Conservation (phyloP, 78 protist species). For the Guillardia theta region DNA sequence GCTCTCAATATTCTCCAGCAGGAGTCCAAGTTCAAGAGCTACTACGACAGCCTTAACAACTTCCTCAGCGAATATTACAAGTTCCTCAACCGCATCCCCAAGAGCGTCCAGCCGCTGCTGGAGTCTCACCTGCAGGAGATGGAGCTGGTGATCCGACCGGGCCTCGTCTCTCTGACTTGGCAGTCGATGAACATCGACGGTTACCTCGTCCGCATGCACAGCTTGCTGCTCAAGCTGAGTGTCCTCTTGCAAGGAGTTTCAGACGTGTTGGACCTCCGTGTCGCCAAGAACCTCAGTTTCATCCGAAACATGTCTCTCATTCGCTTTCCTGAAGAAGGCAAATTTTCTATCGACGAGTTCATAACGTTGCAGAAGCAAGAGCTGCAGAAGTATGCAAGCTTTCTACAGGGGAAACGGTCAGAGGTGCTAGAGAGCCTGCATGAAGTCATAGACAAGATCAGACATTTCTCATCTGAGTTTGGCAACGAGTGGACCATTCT, state of each 20-base stretch:
- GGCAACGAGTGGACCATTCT: too few relatives aligned
- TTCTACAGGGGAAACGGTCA: too few relatives aligned
- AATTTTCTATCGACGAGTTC: not conserved
- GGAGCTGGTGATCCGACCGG: not conserved
- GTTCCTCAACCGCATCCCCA: not conserved
- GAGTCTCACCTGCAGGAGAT: conserved; percentile 29
- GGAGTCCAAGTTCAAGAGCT: conserved; percentile 43
- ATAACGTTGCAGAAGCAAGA: not conserved
- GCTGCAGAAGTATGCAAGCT: too few relatives aligned
- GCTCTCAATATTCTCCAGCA: not conserved
- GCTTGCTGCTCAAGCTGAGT: too few relatives aligned
- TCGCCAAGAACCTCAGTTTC: not conserved
- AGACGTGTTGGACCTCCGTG: not conserved
- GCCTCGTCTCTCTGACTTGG: conserved; percentile 64
- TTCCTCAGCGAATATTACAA: conserved; percentile 50
- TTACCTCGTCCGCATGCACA: conserved; percentile 50
- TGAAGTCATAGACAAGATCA: too few relatives aligned
- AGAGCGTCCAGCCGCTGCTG: conserved; percentile 10
- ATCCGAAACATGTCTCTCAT: not conserved
- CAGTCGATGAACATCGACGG: conserved; percentile 67
- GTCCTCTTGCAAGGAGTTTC: not conserved
- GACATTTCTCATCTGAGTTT: too few relatives aligned
- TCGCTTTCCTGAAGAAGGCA: not conserved
- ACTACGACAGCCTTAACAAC: not conserved
- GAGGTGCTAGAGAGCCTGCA: too few relatives aligned